Evolutionary conservation across 345 rosid genomes (phyloP).

Genomic region (Salix exigua): DNA sequence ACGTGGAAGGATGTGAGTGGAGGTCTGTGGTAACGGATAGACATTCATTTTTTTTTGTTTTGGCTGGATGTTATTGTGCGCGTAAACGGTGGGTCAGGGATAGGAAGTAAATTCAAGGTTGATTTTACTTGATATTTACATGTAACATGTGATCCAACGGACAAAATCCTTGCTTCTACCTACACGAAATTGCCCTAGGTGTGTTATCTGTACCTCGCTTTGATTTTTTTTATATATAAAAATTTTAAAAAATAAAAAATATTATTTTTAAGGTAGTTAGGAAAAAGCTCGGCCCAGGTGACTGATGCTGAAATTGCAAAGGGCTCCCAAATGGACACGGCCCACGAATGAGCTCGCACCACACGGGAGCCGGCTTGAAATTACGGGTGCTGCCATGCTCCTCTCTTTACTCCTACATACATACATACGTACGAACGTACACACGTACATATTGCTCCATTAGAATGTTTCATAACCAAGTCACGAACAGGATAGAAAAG

Average conservation of each 20-base stretch:
- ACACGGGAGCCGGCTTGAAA: neutral
- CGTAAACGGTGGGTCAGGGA: neutral
- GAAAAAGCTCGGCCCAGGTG: neutral
- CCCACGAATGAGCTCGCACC: neutral
- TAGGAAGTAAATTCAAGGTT: neutral
- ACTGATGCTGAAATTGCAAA: neutral
- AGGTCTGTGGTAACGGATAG: neutral
- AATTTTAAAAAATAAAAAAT: too few species aligned
- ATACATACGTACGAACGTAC: too few species aligned
- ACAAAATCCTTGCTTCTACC: neutral
- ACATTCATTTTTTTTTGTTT: neutral
- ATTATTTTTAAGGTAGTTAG: neutral
- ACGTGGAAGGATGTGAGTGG: conserved; percentile 32
- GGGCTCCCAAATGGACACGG: neutral
- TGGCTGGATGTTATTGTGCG: neutral
- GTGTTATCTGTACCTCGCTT: neutral
- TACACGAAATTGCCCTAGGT: neutral
- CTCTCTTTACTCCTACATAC: neutral
- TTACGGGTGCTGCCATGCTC: neutral
- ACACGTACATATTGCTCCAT: neutral
- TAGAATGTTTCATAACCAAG: neutral
- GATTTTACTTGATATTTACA: neutral
- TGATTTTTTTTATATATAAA: too few species aligned
- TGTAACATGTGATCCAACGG: conserved; percentile 6
- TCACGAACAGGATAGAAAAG: neutral